These are phyloP conservation scores for Cadophora sp. DNA, from an alignment of 2,329 filamentous ascomycete species.

Conservation along the genomic window DNA sequence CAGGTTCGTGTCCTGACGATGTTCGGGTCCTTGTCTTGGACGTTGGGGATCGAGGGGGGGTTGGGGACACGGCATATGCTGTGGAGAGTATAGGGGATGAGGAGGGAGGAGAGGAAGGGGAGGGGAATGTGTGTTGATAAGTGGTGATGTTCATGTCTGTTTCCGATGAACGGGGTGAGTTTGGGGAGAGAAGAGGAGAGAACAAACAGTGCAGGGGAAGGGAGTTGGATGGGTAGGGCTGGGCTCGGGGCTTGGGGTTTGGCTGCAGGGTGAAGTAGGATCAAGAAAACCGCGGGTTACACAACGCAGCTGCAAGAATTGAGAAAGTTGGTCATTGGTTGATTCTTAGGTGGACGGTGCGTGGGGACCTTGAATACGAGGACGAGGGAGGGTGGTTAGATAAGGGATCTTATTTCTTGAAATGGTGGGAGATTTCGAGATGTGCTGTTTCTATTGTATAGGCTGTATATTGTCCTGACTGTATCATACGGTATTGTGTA, in stretches of 20 bases:
- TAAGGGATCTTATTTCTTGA: not conserved
- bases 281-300: not conserved
- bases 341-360: not conserved
- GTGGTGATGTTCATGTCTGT: not conserved
- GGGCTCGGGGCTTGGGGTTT: not conserved
- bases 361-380: not conserved
- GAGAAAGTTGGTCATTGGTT: not conserved
- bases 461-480: too few species aligned
- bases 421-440: not conserved
- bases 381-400: not conserved
- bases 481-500: too few species aligned
- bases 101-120: not conserved
- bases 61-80: not conserved
- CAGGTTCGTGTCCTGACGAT: not conserved
- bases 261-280: not conserved
- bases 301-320: not conserved
- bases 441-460: too few species aligned
- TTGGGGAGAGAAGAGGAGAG: too few species aligned
- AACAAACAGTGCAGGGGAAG: not conserved
- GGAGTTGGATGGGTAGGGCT: not conserved
- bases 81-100: not conserved
- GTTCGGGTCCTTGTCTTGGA: not conserved
- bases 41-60: conserved; percentile 2
- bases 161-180: not conserved
- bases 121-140: not conserved